Evolutionary conservation across 2,329 filamentous ascomycete genomes (phyloP).

Genomic region (Colletotrichum australisinense): DNA sequence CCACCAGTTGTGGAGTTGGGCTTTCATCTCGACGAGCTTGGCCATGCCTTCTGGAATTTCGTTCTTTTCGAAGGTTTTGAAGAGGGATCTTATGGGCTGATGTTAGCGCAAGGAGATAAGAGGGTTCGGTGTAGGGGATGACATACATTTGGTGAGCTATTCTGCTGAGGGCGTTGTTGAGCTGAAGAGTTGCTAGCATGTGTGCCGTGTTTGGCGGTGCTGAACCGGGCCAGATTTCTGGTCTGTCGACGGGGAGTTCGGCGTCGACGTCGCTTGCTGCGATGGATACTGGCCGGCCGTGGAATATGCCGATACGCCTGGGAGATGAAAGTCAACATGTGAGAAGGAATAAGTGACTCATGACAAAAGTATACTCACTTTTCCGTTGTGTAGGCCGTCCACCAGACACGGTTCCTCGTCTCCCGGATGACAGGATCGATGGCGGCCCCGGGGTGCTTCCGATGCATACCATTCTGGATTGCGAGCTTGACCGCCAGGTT

Average conservation of each 20-base stretch:
- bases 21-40: slow-evolving; percentile 49
- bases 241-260: slow-evolving; percentile 59
- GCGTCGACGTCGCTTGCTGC: slow-evolving; percentile 64
- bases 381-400: slow-evolving; percentile 68
- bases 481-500: slow-evolving; percentile 67
- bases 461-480: slow-evolving; percentile 71
- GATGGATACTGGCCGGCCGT: slow-evolving; percentile 66
- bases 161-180: slow-evolving; percentile 49
- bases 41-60: slow-evolving; percentile 46
- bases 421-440: slow-evolving; percentile 61
- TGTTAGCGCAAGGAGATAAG: neutral
- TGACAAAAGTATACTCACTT: slow-evolving; percentile 49
- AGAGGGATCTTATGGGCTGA: slow-evolving; percentile 43
- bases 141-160: slow-evolving; percentile 53
- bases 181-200: slow-evolving; percentile 55
- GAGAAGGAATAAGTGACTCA: too few relatives aligned
- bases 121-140: neutral
- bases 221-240: slow-evolving; percentile 53
- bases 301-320: slow-evolving; percentile 66
- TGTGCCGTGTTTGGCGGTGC: slow-evolving; percentile 57
- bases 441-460: slow-evolving; percentile 59
- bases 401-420: slow-evolving; percentile 66
- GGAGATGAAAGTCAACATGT: slow-evolving; percentile 29
- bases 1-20: slow-evolving; percentile 52
- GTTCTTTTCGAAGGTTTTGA: slow-evolving; percentile 46